A percentile compares a stretch with the other conserved stretches of the same genome.
phyloP scores from a whole-genome alignment of 2,329 filamentous ascomycete genomes.

The Xylariaceae sp. region DNA sequence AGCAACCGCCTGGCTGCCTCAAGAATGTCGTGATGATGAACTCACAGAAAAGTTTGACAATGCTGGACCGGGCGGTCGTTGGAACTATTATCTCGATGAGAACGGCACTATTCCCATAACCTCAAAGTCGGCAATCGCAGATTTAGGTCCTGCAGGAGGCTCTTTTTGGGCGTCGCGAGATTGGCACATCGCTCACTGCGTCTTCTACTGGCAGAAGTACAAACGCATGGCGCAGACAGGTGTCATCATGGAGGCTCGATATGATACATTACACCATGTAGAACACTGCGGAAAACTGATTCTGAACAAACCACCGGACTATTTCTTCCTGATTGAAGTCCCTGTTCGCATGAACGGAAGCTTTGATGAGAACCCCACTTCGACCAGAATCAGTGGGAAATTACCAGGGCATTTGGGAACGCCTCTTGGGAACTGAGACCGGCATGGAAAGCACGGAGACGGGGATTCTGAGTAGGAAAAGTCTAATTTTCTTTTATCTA shows the following conservation, averaged over 20 bases:
- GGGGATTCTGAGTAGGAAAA: too few species aligned
- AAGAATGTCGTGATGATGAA: not conserved
- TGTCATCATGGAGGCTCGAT: not conserved
- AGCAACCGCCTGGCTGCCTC: constrained; percentile 1
- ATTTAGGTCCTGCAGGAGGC: not conserved
- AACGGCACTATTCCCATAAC: constrained; percentile 2
- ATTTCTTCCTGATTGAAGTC: not conserved
- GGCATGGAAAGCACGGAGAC: too few species aligned
- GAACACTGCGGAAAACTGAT: not conserved
- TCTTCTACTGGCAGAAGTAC: constrained; percentile 2
- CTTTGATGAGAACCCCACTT: not conserved
- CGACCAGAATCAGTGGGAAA: not conserved
- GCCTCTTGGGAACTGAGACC: too few species aligned
- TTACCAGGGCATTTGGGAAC: not conserved
- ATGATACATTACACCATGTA: not conserved
- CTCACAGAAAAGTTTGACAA: constrained; percentile 9
- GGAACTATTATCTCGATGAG: constrained; percentile 1
- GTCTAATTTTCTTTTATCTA: too few species aligned
- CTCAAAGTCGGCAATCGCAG: not conserved
- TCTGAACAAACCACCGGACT: not conserved
- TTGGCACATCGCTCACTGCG: constrained; percentile 7
- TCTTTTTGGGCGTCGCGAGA: not conserved
- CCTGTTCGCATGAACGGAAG: not conserved
- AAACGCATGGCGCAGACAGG: not conserved
- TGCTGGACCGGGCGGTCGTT: not conserved